Percentiles rank a stretch among this genome's conserved stretches.
Evolutionary conservation across 225 moss, liverwort and hornwort genomes (phyloP).

Genomic region (Antitrichia curtipendula): DNA sequence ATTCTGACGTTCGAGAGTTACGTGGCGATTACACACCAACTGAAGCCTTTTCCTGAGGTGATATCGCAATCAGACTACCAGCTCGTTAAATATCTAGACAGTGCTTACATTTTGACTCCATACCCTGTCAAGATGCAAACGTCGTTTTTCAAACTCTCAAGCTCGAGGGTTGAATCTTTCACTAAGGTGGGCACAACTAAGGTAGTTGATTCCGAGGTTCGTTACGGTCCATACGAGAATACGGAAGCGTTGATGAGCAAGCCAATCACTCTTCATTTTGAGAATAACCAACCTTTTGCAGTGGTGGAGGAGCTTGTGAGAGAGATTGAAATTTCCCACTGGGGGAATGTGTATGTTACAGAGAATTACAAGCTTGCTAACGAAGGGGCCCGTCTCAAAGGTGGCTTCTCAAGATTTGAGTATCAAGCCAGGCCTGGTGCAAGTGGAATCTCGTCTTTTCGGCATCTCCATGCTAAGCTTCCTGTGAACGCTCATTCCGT

Average conservation of each 20-base stretch:
- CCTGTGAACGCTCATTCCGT: constrained; percentile 78
- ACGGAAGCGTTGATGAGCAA: constrained; percentile 18
- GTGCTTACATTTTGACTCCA: constrained; percentile 66
- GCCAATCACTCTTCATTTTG: constrained; percentile 62
- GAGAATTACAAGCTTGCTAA: constrained; percentile 74
- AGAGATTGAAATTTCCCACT: constrained; percentile 87
- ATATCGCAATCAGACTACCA: constrained; percentile 64
- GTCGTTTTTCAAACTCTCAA: constrained; percentile 38
- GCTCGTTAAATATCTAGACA: constrained; percentile 52
- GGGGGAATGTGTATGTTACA: constrained; percentile 80
- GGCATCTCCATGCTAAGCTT: constrained; percentile 59
- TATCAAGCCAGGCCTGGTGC: constrained; percentile 64
- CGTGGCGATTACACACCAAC: constrained; percentile 44
- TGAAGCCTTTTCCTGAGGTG: constrained; percentile 77
- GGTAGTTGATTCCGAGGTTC: constrained; percentile 42
- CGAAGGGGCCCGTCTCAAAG: constrained; percentile 73
- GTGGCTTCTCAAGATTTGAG: constrained; percentile 81
- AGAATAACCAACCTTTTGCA: constrained; percentile 79
- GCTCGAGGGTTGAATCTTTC: constrained; percentile 48
- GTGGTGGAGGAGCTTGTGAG: constrained; percentile 75
- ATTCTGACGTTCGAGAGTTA: constrained; percentile 47
- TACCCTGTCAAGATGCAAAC: constrained; percentile 60
- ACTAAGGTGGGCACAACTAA: constrained; percentile 57
- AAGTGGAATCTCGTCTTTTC: constrained; percentile 65
- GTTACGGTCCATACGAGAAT: constrained; percentile 78